Evolutionary conservation across 192 early-diverging fungal species (phyloP), one percentile per base, ranked within the genome.

Genomic region (Podila minutissima): DNA sequence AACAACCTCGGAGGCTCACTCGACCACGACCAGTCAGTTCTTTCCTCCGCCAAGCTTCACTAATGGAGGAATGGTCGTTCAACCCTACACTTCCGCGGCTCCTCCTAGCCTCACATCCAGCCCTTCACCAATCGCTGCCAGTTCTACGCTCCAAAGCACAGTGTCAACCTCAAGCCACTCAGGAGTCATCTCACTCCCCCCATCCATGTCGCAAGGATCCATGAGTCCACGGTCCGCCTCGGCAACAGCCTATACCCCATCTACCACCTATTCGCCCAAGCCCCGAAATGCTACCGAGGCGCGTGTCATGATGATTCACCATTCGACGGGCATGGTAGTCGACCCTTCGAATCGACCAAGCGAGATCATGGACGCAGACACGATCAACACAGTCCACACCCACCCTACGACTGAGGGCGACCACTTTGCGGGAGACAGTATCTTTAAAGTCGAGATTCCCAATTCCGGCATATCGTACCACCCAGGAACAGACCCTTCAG

Each of bases 361-460:
- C 37, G 74, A 59, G 24, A 38, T 75, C 26, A 75, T 75, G 66
- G 74, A 64, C 0, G 62, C 67, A 22, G 49, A 58, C 29, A 48
- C 59, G 59, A 13, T 66, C 9, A 60, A 62, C 17, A 64, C 29
- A 20, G 38, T 68, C 15, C 66, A 64, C 28, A 12, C 59, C 6
- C 59, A 17, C 24, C 53, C 19, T 26, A 33, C 20, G 35, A 17
- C 15, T 1, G 31, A 29, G 12, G 26, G 29, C 10, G 41, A 7
- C 38, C 55, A 73, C 9, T 51, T 46, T 9, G 38, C 11, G 31
- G 22, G 71, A 66, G 17, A 55, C 17, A 31, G 26, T 17, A 1
- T 29, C n/a, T 64, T 51, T 31, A 75, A 75, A 53, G 74, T 75
- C 0, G 74, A 75, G 62, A 75, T 75, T 59, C 74, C 74, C 31